Evolutionary conservation across 2,329 filamentous ascomycete genomes (phyloP), one percentile per base, ranked within the genome.

Genomic region (Xylaria sp.): DNA sequence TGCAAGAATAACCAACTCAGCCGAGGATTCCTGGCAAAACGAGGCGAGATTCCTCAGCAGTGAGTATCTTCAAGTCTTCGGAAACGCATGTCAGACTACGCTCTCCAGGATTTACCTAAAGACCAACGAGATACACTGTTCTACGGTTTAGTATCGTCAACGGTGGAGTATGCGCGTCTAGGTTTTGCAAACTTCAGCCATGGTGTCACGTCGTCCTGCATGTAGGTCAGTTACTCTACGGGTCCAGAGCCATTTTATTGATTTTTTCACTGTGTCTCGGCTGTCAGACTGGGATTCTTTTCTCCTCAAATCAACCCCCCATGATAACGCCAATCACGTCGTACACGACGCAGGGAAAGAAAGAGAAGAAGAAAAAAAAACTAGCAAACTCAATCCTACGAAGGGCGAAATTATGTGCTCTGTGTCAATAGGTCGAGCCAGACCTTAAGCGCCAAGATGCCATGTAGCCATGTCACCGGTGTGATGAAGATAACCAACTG

Each of bases 141-240:
- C 29, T 34, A 13, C 29, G 16, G 29, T 34, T 13, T 34, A 34
- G 29, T 11, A 34, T 34, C 11, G 29, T 13, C 29, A 6, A 34
- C 29, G 29, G 46, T 17, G 52, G 39, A 55, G 40, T 38, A 50
- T 52, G 48, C 48, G 52, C 50, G 49, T 50, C 48, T 52, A 43
- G 48, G 47, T 41, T 49, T 26, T 52, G 57, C 54, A 26, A 52
- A 44, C 45, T 43, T 46, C 54, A 55, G 50, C 34, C 26, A 29
- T 29, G 48, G 48, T 55, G 46, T 60, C 54, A 55, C 49, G 49
- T 52, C 51, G 54, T 53, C 46, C 51, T 34, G 11, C 29, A 26
- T 26, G 9, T 9, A 26, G 5, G 40, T 49, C 52, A 57, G 11
- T 19, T 34, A 42, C 38, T 41, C 17, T n/a, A 41, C 8, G 18